Evolutionary conservation across 306 rosid genomes (phyloP).

Genomic region (Argentina anserina): DNA sequence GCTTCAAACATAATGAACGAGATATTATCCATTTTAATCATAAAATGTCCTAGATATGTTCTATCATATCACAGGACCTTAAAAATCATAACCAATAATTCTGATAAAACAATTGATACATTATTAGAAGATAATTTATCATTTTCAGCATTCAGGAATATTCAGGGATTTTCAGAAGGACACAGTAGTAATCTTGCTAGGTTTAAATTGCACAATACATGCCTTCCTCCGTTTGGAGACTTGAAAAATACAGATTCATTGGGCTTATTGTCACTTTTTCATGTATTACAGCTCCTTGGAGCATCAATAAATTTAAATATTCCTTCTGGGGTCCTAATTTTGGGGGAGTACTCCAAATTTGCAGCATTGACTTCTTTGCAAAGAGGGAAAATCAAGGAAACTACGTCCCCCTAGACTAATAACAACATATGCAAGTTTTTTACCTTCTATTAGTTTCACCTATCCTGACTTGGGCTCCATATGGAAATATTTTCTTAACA

Average conservation of each 20-base stretch:
- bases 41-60: background rate
- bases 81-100: background rate
- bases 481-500: slow-evolving; percentile 66
- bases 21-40: background rate
- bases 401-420: background rate
- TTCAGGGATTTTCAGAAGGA: background rate
- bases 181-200: background rate
- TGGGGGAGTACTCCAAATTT: background rate
- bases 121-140: background rate
- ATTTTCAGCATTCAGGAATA: background rate
- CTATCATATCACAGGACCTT: background rate
- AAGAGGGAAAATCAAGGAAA: slow-evolving; percentile 3
- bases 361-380: background rate
- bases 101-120: background rate
- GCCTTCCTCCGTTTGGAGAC: background rate
- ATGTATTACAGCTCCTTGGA: background rate
- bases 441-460: slow-evolving; percentile 70
- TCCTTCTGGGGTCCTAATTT: background rate
- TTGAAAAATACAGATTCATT: background rate
- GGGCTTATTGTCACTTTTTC: background rate
- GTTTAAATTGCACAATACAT: background rate
- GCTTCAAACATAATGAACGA: background rate
- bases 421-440: slow-evolving; percentile 21
- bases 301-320: background rate
- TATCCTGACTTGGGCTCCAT: slow-evolving; percentile 85